Percentiles rank a stretch among this genome's conserved stretches.
Evolutionary conservation across 345 rosid genomes (phyloP).

Genomic region (Salix udensis): DNA sequence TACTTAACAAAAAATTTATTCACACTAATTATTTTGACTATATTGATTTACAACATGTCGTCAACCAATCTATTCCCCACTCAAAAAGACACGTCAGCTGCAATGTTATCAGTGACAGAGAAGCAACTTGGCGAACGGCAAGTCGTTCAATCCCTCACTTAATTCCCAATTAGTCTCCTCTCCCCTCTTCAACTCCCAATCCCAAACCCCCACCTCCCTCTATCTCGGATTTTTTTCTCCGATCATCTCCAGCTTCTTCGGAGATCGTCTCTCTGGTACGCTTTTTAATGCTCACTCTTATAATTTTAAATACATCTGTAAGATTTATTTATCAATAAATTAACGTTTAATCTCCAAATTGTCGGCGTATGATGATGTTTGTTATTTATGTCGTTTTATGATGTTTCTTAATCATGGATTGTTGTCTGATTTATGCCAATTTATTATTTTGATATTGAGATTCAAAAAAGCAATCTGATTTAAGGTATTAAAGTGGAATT

Average conservation of each 20-base stretch:
- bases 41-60: too few relatives aligned
- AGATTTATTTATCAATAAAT: not conserved
- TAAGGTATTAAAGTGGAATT: not conserved
- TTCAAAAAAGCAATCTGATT: not conserved
- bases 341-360: not conserved
- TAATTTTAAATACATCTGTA: not conserved
- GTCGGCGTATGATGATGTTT: too few relatives aligned
- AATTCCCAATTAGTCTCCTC: not conserved
- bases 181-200: too few relatives aligned
- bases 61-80: not conserved
- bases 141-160: not conserved
- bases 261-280: constrained; percentile 9
- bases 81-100: not conserved
- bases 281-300: not conserved
- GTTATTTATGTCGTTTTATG: not conserved
- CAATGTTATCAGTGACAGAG: not conserved
- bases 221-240: not conserved
- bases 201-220: too few relatives aligned
- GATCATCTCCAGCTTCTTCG: not conserved
- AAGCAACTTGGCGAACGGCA: too few relatives aligned
- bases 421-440: not conserved
- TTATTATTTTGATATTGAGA: not conserved
- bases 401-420: not conserved
- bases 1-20: too few relatives aligned
- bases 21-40: too few relatives aligned